Evolutionary conservation across 257 asterid species (phyloP), one percentile per base, ranked within the genome.

Genomic region (Agastache rugosa): DNA sequence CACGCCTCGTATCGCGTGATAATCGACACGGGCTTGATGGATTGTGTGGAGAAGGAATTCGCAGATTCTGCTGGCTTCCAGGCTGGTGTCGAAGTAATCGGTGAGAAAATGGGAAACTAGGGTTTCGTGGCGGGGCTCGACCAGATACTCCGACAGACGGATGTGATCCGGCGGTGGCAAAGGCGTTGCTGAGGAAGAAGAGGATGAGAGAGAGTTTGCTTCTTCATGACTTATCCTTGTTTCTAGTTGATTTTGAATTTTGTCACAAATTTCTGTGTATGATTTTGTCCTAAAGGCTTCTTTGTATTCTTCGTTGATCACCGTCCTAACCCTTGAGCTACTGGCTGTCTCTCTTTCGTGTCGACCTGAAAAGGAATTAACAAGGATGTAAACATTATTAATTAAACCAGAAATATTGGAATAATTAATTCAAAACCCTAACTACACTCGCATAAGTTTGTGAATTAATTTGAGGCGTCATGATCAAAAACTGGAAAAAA

Each of bases 231-330:
- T 41, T 37, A 54, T 74, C 54, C 74, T 76, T 64, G 56, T 78
- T 71, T 60, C 85, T 17, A 86, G 59, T 37, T 86, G 84, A 55
- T 64, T 69, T 34, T 83, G 80, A 71, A 90, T 73, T 82, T 88
- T 85, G 66, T 76, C 58, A 77, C 67, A 79, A 6, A 93, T 80
- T 37, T 90, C 96, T 20, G 77, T 73, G 79, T 83, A 93, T 23
- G 98, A 93, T 59, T 89, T 90, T 15, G 98, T 87, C 72, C 97
- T 83, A 27, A 93, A 84, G 8, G 93, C 88, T 77, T 83, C 83
- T 76, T 74, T 79, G 66, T 88, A 90, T 72, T 92, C 96, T 73
- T 88, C 89, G 41, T 83, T 78, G 70, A 90, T 87, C 45, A 74
- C 67, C 76, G 83, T 48, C 73, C 77, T 76, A 56, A 59, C 71